Conservation (phyloP, 148 eudicot genomes). For the Rhododendron simsii region DNA sequence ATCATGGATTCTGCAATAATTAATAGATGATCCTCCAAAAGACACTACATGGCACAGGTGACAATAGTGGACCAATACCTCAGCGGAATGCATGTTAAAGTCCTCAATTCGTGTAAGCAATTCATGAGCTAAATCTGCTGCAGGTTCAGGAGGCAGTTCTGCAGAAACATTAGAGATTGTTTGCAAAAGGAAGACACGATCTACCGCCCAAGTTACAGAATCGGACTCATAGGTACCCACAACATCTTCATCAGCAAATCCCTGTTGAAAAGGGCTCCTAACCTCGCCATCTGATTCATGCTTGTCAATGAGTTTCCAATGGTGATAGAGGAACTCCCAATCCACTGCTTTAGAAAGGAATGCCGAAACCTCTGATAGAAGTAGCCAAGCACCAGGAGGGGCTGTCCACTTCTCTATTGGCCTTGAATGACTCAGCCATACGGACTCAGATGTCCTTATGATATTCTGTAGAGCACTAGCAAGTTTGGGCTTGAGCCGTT, state of each 20-base stretch:
- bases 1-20: background rate
- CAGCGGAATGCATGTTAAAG: conserved; percentile 87
- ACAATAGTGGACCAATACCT: conserved; percentile 39
- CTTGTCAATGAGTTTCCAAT: conserved; percentile 91
- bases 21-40: background rate
- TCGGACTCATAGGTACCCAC: conserved; percentile 35
- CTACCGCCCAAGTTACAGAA: conserved; percentile 75
- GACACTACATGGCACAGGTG: background rate
- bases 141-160: conserved; percentile 83
- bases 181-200: conserved; percentile 82
- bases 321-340: conserved; percentile 92
- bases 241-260: conserved; percentile 26
- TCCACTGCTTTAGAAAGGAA: conserved; percentile 69
- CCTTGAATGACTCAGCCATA: conserved; percentile 62
- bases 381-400: conserved; percentile 93
- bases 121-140: conserved; percentile 91
- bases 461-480: conserved; percentile 76
- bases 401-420: conserved; percentile 96
- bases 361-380: conserved; percentile 77
- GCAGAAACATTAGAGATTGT: conserved; percentile 89
- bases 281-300: conserved; percentile 24
- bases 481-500: conserved; percentile 54
- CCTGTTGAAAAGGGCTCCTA: conserved; percentile 26
- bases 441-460: conserved; percentile 60
- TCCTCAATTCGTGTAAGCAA: conserved; percentile 72